Evolutionary conservation across 306 rosid genomes (phyloP).

Genomic region (Cucurbita maxima): DNA sequence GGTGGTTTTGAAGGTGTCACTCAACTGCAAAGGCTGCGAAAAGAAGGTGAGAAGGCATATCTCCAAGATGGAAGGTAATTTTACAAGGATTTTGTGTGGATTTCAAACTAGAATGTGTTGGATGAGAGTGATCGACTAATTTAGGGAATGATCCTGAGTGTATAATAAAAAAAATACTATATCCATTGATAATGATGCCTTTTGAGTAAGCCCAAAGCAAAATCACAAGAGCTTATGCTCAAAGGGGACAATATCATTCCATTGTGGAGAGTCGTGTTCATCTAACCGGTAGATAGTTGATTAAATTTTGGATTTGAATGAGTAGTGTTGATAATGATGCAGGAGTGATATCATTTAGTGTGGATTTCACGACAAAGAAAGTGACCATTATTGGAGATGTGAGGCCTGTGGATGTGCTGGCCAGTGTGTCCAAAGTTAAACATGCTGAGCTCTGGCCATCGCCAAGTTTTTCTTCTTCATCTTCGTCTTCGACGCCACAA

Average conservation of each 20-base stretch:
- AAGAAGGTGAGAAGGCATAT: constrained; percentile 55
- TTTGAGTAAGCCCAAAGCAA: too few species aligned
- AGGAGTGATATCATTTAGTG: constrained; percentile 83
- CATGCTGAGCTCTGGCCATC: constrained; percentile 71
- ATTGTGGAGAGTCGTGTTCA: too few species aligned
- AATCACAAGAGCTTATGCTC: too few species aligned
- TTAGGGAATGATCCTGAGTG: too few species aligned
- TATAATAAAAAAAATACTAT: too few species aligned
- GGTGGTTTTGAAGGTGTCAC: constrained; percentile 50
- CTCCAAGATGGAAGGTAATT: constrained; percentile 56
- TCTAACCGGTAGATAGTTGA: neutral
- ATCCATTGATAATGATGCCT: too few species aligned
- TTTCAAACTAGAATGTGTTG: neutral
- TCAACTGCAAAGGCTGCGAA: constrained; percentile 63
- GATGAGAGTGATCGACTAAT: neutral
- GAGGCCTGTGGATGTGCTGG: constrained; percentile 50
- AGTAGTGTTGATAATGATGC: neutral
- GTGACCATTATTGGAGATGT: constrained; percentile 70
- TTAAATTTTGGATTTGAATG: neutral
- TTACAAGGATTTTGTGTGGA: neutral
- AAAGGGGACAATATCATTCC: too few species aligned
- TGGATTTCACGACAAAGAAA: constrained; percentile 59
- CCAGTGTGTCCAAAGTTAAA: constrained; percentile 76
- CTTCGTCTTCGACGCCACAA: constrained; percentile 14
- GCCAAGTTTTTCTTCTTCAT: constrained; percentile 15